Conservation (phyloP, 1,284 basidiomycete species). For the Austroboletus rostrupii region DNA sequence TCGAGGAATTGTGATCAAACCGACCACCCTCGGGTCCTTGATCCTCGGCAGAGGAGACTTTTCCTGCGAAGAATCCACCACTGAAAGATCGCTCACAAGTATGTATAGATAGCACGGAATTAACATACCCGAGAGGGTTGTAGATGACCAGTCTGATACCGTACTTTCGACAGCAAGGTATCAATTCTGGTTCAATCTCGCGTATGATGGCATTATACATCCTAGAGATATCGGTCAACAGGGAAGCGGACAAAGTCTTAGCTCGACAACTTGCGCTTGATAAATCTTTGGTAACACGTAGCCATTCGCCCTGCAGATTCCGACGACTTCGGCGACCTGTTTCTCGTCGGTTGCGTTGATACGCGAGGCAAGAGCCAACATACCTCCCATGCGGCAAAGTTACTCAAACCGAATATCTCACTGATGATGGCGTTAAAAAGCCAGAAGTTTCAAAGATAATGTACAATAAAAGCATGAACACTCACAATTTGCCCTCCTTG, state of each 20-base stretch:
- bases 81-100: slow-evolving; percentile 1
- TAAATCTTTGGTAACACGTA: slow-evolving; percentile 54
- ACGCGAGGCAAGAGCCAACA: background rate
- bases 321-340: slow-evolving; percentile 52
- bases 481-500: slow-evolving; percentile 35
- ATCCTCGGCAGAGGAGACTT: slow-evolving; percentile 33
- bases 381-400: slow-evolving; percentile 28
- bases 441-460: background rate
- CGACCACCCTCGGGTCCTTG: slow-evolving; percentile 33
- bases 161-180: slow-evolving; percentile 56
- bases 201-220: slow-evolving; percentile 54
- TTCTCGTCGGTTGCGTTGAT: background rate
- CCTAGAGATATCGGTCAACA: slow-evolving; percentile 15
- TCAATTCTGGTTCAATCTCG: slow-evolving; percentile 54
- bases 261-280: slow-evolving; percentile 34
- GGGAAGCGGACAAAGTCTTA: background rate
- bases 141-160: too few species aligned
- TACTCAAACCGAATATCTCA: slow-evolving; percentile 30
- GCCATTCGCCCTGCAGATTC: slow-evolving; percentile 47
- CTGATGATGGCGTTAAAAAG: slow-evolving; percentile 5
- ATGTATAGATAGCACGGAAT: background rate
- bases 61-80: slow-evolving; percentile 33
- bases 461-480: background rate
- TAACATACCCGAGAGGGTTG: slow-evolving; percentile 32
- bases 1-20: slow-evolving; percentile 28